These are phyloP conservation scores for Physcomitrium patens DNA, from an alignment of 225 moss, liverwort and hornwort genomes.

Conservation along the genomic window DNA sequence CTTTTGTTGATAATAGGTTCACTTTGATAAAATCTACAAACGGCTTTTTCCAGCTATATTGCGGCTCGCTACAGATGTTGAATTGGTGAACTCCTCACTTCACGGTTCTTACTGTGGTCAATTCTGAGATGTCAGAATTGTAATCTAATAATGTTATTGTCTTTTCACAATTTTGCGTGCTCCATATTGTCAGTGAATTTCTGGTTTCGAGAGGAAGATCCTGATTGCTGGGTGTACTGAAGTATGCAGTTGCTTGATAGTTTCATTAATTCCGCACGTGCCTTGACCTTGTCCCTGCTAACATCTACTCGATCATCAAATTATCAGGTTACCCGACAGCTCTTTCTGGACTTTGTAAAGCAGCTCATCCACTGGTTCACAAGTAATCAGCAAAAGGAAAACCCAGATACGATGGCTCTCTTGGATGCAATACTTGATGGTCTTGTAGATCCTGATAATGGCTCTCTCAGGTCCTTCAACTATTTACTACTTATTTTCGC, in stretches of 20 bases:
- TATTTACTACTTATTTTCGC: slow-evolving; percentile 11
- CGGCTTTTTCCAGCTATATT: slow-evolving; percentile 83
- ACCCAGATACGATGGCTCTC: slow-evolving; percentile 92
- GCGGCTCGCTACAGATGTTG: slow-evolving; percentile 88
- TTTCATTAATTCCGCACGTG: neutral
- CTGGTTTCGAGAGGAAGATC: slow-evolving; percentile 3
- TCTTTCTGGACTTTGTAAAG: slow-evolving; percentile 81
- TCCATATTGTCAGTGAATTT: slow-evolving; percentile 10
- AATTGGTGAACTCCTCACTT: slow-evolving; percentile 55
- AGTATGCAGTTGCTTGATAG: neutral
- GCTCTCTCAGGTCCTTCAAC: slow-evolving; percentile 77
- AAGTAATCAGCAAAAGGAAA: slow-evolving; percentile 90
- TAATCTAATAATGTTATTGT: neutral
- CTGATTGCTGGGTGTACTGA: neutral
- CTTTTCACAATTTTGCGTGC: neutral
- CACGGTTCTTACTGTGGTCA: neutral
- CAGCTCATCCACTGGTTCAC: slow-evolving; percentile 96
- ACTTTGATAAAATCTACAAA: slow-evolving; percentile 85
- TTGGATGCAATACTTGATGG: slow-evolving; percentile 93
- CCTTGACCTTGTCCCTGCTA: neutral
- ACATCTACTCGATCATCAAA: slow-evolving; percentile 44
- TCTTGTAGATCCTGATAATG: slow-evolving; percentile 84
- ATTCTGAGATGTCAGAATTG: neutral
- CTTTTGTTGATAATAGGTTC: slow-evolving; percentile 52
- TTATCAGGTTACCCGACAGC: slow-evolving; percentile 93